phyloP scores from a whole-genome alignment of 129 eudicot species.

The Solidago caesia region DNA sequence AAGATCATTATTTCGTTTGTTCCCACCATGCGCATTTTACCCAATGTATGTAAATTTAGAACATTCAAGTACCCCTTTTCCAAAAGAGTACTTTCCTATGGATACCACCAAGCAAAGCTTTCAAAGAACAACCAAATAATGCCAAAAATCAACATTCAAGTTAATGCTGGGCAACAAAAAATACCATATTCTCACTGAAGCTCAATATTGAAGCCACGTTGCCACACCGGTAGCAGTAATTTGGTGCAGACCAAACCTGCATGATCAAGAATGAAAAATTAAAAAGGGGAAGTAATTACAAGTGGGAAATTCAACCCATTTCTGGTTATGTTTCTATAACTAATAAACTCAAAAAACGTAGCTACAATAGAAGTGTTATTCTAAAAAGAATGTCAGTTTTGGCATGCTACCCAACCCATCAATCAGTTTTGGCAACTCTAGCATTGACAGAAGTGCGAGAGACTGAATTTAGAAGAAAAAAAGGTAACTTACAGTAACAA shows the following conservation, averaged over 20 bases:
- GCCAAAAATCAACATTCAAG: not conserved
- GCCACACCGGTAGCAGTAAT: slow-evolving; percentile 98
- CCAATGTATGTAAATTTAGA: not conserved
- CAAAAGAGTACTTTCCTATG: not conserved
- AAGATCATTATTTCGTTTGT: too few relatives aligned
- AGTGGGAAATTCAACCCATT: not conserved
- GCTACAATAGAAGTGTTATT: too few relatives aligned
- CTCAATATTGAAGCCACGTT: slow-evolving; percentile 97
- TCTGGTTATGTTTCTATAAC: not conserved
- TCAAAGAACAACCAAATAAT: slow-evolving; percentile 3
- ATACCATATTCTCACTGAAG: slow-evolving; percentile 97
- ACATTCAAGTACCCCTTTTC: not conserved
- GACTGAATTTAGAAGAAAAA: slow-evolving; percentile 10
- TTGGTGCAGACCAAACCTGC: slow-evolving; percentile 99
- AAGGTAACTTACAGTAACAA: slow-evolving; percentile 78
- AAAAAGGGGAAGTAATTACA: slow-evolving; percentile 4
- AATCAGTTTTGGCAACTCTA: not conserved
- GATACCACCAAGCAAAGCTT: not conserved
- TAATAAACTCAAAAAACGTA: not conserved
- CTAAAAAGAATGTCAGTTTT: too few relatives aligned
- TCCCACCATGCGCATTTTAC: not conserved
- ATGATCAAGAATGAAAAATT: slow-evolving; percentile 12
- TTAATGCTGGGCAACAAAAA: not conserved
- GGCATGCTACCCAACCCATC: not conserved
- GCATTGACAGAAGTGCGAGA: not conserved